A percentile compares a stretch with the other conserved stretches of the same genome.
These are phyloP conservation scores for Oryza glumipatula DNA, from an alignment of 176 grass and related monocot genomes.

Conservation along the genomic window DNA sequence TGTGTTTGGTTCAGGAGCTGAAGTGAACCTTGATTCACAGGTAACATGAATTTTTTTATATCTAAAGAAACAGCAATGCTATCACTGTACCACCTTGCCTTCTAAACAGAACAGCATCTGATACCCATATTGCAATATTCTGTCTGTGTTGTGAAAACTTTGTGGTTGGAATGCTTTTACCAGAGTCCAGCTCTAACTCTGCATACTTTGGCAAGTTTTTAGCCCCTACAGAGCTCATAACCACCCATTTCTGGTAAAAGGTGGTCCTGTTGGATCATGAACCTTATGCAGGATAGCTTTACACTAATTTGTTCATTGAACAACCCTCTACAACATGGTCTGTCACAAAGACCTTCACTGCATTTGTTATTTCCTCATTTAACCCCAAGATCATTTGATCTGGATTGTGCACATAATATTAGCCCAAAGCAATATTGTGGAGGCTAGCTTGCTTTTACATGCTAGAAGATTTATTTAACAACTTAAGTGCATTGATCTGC, in stretches of 20 bases:
- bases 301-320: neutral
- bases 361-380: neutral
- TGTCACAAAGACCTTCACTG: neutral
- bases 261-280: neutral
- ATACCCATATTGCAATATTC: neutral
- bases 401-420: constrained; percentile 4
- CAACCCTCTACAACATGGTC: neutral
- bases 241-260: neutral
- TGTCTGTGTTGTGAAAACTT: neutral
- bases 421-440: constrained; percentile 13
- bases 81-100: neutral
- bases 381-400: constrained; percentile 3
- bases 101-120: constrained; percentile 10
- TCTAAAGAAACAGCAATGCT: neutral
- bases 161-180: neutral
- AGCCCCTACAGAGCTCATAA: neutral
- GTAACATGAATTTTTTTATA: constrained; percentile 26
- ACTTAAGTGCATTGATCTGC: neutral
- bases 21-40: constrained; percentile 97
- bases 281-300: neutral
- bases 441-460: constrained; percentile 1
- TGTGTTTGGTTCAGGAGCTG: constrained; percentile 81
- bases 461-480: constrained; percentile 3
- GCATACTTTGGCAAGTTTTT: neutral
- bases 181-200: neutral